Evolutionary conservation across 2,329 filamentous ascomycete genomes (phyloP).

Genomic region (Rhexocercosporidium sp.): DNA sequence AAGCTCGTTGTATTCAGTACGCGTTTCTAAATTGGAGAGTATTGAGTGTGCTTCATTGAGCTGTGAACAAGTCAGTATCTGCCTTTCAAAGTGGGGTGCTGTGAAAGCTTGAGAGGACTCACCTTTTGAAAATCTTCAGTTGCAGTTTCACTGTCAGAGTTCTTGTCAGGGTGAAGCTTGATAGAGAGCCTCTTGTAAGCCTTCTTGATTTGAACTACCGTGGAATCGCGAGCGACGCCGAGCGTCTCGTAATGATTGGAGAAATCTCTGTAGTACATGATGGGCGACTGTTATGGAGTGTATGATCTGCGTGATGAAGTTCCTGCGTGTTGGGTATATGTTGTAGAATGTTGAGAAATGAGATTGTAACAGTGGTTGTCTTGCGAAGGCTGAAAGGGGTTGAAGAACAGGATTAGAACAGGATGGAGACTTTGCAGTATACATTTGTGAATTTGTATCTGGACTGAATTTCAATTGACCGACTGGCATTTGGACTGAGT

Average conservation of each 20-base stretch:
- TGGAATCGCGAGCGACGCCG: not conserved
- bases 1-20: not conserved
- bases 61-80: not conserved
- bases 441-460: too few species aligned
- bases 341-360: not conserved
- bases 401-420: too few species aligned
- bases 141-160: not conserved
- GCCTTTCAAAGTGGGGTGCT: not conserved
- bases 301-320: not conserved
- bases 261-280: not conserved
- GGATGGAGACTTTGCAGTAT: too few species aligned
- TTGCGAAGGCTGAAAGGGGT: not conserved
- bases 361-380: too few species aligned
- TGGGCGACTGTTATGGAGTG: not conserved
- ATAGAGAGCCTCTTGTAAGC: not conserved
- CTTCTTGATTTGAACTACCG: not conserved
- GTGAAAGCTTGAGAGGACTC: not conserved
- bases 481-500: too few species aligned
- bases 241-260: not conserved
- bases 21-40: not conserved
- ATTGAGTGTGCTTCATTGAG: not conserved
- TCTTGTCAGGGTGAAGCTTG: slow-evolving; percentile 1
- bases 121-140: not conserved
- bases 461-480: too few species aligned
- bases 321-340: not conserved